Evolutionary conservation across 2,329 filamentous ascomycete species (phyloP), one percentile per base, ranked within the genome.

Genomic region (Xylogone sp.): DNA sequence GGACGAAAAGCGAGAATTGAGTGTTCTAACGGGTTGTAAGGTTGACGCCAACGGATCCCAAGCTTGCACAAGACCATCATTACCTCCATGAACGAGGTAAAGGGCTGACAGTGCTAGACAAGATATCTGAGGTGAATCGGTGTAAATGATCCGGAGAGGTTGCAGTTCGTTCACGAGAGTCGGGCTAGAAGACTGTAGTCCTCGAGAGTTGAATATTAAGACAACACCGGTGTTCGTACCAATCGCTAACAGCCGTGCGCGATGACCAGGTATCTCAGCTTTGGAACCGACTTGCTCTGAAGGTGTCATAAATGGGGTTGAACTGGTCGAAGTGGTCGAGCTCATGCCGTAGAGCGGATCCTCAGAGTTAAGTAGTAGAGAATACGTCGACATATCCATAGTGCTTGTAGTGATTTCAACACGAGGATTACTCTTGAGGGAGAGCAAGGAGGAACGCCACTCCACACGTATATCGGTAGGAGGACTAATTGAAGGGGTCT

Each of bases 41-140:
- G 80, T 87, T 2, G 93, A 97, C 1, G 86, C 90, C 45, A 99
- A 75, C n/a, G 88, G 89, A 71, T 99, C 94, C 94, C 94, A 99
- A 5, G 91, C 89, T 68, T 97, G 94, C 3, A 96, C 93, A 2
- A 97, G 80, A 1, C 94, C 93, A 69, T 99, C 94, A 59, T 88
- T 96, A 21, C 94, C 94, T 46, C 94, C 94, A 66, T 96, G 90
- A 6, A 97, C 88, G 16, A 99, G 72, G 65, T 96, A 95, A 16
- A 99, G 75, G 1, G 90, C 88, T 1, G 91, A 90, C 45, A 96
- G 68, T 5, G 87, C 94, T 16, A 99, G 70, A 54, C 85, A 90
- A 0, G 91, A 89, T 18, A 97, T 84, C 64, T 90, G 82, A 0
- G 93, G 91, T 0, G 93, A 97, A 44, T 96, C 90, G 0, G 94